These are phyloP conservation scores for Taphrina pruni DNA, from an alignment of 1,139 yeast genomes.

Conservation along the genomic window DNA sequence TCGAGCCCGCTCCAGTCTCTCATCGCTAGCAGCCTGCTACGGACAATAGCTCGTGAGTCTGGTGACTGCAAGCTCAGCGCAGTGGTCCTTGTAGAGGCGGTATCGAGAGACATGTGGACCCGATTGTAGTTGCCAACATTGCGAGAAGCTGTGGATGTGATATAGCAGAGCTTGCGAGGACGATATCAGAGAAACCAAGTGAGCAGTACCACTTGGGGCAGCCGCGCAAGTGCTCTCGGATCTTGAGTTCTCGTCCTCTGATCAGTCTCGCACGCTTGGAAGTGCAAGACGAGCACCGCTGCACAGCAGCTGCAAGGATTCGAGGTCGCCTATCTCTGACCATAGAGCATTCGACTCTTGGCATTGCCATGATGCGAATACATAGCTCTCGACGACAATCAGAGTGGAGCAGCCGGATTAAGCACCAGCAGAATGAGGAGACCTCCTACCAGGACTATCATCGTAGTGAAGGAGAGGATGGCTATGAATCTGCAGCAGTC, in stretches of 20 bases:
- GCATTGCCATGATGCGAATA: neutral
- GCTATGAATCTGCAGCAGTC: constrained; percentile 15
- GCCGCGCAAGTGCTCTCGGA: too few species aligned
- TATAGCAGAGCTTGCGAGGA: too few species aligned
- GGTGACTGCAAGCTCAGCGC: neutral
- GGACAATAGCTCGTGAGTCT: neutral
- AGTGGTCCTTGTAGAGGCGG: neutral
- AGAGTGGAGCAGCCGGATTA: constrained; percentile 11
- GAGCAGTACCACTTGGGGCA: too few species aligned
- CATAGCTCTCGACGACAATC: neutral
- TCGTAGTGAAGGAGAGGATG: constrained; percentile 10
- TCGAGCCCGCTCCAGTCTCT: constrained; percentile 1
- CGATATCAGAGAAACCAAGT: too few species aligned
- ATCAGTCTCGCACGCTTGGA: too few species aligned
- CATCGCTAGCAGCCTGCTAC: constrained; percentile 1
- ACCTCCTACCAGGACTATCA: neutral
- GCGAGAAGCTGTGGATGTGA: neutral
- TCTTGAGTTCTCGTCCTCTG: too few species aligned
- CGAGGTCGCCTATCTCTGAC: too few species aligned
- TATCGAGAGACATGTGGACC: neutral
- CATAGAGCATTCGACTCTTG: too few species aligned
- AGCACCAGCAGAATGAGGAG: constrained; percentile 13
- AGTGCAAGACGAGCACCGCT: too few species aligned
- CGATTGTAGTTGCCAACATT: neutral
- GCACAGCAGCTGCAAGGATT: too few species aligned